phyloP scores from a whole-genome alignment of 2,329 filamentous ascomycete species.

The Neonectria faginata region DNA sequence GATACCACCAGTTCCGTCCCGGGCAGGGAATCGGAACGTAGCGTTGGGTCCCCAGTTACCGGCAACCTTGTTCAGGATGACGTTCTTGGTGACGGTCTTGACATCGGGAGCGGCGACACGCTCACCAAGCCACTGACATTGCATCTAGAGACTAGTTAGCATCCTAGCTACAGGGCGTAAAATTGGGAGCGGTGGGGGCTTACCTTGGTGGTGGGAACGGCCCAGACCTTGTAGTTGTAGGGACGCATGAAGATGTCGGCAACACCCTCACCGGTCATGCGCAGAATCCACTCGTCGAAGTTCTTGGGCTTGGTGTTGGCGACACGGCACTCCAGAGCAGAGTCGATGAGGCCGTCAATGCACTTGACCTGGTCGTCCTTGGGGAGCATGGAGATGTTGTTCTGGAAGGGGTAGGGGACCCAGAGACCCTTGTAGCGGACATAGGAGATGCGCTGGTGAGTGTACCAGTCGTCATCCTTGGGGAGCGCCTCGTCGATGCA shows the following conservation, averaged over 20 bases:
- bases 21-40: constrained; percentile 97
- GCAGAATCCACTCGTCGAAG: constrained; percentile 98
- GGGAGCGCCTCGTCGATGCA: constrained; percentile 97
- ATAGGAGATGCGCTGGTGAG: constrained; percentile 98
- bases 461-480: constrained; percentile 94
- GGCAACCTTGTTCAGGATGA: constrained; percentile 94
- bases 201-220: constrained; percentile 96
- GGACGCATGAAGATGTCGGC: constrained; percentile 98
- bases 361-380: constrained; percentile 97
- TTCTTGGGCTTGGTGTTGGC: constrained; percentile 92
- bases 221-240: constrained; percentile 99
- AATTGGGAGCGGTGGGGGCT: constrained; percentile 13
- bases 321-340: constrained; percentile 86
- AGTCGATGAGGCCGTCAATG: constrained; percentile 96
- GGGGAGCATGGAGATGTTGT: constrained; percentile 98
- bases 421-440: constrained; percentile 96
- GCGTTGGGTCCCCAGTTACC: constrained; percentile 99
- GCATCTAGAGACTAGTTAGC: constrained; percentile 75
- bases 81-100: constrained; percentile 93
- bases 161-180: background rate
- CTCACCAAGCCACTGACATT: constrained; percentile 98
- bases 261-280: constrained; percentile 89
- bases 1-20: constrained; percentile 96
- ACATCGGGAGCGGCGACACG: constrained; percentile 96
- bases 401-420: constrained; percentile 99